Evolutionary conservation across 768 basidiomycete species (phyloP).

Genomic region (Hygrocybe punicea): DNA sequence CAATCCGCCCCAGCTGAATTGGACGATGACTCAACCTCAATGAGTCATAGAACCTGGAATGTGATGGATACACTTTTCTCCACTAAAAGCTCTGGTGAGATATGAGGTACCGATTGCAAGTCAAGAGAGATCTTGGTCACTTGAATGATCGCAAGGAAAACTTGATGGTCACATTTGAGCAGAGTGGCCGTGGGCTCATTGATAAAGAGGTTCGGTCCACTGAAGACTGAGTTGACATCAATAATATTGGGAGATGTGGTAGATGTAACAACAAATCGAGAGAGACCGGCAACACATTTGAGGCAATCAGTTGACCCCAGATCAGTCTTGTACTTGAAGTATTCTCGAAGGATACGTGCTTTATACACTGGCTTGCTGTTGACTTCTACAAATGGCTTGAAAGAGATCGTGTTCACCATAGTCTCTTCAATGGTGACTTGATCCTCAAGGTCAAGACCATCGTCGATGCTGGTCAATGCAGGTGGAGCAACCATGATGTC

Average conservation of each 20-base stretch:
- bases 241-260: not conserved
- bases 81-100: slow-evolving; percentile 2
- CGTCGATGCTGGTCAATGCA: not conserved
- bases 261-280: not conserved
- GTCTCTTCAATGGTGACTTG: slow-evolving; percentile 6
- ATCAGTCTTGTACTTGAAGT: not conserved
- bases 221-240: not conserved
- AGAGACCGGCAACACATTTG: slow-evolving; percentile 5
- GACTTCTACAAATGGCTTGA: not conserved
- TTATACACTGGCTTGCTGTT: slow-evolving; percentile 9
- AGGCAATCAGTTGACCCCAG: slow-evolving; percentile 6
- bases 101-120: slow-evolving; percentile 18
- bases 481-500: not conserved
- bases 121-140: slow-evolving; percentile 23
- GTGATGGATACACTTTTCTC: not conserved
- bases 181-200: slow-evolving; percentile 22
- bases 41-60: not conserved
- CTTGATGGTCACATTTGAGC: slow-evolving; percentile 16
- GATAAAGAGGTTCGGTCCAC: not conserved
- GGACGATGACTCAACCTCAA: not conserved
- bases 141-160: slow-evolving; percentile 29
- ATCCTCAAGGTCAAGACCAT: not conserved
- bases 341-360: not conserved
- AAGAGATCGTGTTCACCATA: not conserved
- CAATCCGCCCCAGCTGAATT: slow-evolving; percentile 26